These are phyloP conservation scores for Cordyceps pruinosa DNA, from an alignment of 2,329 filamentous ascomycete genomes.

Conservation along the genomic window DNA sequence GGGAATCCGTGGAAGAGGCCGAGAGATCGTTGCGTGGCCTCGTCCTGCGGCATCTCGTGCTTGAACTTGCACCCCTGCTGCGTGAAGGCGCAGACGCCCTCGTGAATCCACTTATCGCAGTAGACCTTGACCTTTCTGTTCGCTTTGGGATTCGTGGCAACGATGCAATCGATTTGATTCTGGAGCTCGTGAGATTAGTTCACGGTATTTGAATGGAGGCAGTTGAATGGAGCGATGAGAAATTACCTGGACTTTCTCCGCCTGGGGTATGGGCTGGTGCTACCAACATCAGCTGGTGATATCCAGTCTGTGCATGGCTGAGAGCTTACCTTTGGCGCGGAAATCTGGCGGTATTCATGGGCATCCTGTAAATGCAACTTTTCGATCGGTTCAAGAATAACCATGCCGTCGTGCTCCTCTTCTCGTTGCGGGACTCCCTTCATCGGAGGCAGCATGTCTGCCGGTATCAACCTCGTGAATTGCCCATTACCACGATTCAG, in stretches of 20 bases:
- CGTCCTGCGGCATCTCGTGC: conserved; percentile 78
- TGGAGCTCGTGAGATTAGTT: conserved; percentile 16
- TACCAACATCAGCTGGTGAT: not conserved
- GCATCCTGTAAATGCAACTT: conserved; percentile 31
- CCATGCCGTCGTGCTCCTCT: conserved; percentile 34
- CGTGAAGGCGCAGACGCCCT: conserved; percentile 75
- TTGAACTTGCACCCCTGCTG: conserved; percentile 85
- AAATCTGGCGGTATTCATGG: conserved; percentile 30
- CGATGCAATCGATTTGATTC: conserved; percentile 30
- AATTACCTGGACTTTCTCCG: conserved; percentile 3
- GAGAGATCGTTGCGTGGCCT: conserved; percentile 56
- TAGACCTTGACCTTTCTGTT: conserved; percentile 59
- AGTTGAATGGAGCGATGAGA: not conserved
- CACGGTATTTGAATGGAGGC: not conserved
- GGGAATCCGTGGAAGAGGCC: conserved; percentile 64
- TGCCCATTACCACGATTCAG: conserved; percentile 46
- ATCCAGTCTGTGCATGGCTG: not conserved
- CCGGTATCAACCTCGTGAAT: conserved; percentile 48
- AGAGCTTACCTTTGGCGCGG: conserved; percentile 34
- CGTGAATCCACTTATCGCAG: conserved; percentile 86
- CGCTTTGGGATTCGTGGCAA: conserved; percentile 27
- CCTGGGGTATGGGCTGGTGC: not conserved
- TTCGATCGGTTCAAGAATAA: conserved; percentile 38
- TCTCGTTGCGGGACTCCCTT: conserved; percentile 37
- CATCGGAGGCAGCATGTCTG: conserved; percentile 43